phyloP scores from a whole-genome alignment of 306 rosid species.

The Rosa persica region DNA sequence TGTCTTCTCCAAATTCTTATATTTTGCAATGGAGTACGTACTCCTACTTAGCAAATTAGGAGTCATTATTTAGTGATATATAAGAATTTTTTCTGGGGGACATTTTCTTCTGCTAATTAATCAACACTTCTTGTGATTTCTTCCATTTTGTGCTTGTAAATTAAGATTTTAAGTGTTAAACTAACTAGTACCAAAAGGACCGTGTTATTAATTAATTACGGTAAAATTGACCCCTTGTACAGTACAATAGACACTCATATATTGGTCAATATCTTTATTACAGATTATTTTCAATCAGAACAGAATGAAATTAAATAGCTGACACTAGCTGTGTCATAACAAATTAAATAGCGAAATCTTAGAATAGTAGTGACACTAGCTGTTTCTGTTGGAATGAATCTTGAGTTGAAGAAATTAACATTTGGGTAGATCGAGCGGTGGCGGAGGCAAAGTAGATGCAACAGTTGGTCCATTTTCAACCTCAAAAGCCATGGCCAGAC shows the following conservation, averaged over 20 bases:
- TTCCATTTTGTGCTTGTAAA: not conserved
- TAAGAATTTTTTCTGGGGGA: too few relatives aligned
- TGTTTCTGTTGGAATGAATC: not conserved
- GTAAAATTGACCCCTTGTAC: not conserved
- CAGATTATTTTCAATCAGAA: not conserved
- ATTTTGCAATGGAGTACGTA: not conserved
- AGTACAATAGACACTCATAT: not conserved
- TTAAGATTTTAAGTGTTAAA: not conserved
- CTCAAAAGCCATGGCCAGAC: slow-evolving; percentile 54
- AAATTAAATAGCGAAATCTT: not conserved
- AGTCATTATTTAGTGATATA: too few relatives aligned
- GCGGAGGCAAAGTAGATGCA: slow-evolving; percentile 41
- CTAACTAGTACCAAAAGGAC: not conserved
- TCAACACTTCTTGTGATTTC: not conserved
- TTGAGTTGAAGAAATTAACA: slow-evolving; percentile 26
- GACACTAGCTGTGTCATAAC: too few relatives aligned
- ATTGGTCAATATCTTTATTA: not conserved
- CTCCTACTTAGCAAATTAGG: not conserved
- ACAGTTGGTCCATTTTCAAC: slow-evolving; percentile 39
- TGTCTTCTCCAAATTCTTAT: not conserved
- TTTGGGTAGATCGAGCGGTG: slow-evolving; percentile 62
- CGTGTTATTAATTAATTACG: too few relatives aligned
- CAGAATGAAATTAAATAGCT: too few relatives aligned
- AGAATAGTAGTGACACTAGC: not conserved
- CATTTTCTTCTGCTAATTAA: not conserved